Evolutionary conservation across 345 rosid species (phyloP).

Genomic region (Leavenworthia alabamica): DNA sequence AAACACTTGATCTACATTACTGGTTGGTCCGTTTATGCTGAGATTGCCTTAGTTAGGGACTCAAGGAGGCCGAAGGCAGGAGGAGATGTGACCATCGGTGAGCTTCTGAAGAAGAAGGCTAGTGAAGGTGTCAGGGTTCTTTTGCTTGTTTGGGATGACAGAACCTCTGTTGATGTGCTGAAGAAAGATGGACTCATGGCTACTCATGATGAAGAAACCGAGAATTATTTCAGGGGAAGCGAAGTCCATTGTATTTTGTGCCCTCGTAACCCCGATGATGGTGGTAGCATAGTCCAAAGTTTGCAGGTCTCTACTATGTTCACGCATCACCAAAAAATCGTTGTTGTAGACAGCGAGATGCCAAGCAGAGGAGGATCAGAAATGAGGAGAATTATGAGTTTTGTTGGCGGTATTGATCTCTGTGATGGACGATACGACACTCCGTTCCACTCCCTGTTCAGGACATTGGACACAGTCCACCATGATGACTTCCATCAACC

Average conservation of each 20-base stretch:
- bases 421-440: slow-evolving; percentile 97
- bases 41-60: slow-evolving; percentile 77
- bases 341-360: slow-evolving; percentile 76
- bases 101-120: slow-evolving; percentile 86
- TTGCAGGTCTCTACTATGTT: slow-evolving; percentile 84
- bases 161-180: slow-evolving; percentile 86
- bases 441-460: slow-evolving; percentile 90
- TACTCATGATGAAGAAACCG: slow-evolving; percentile 95
- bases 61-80: slow-evolving; percentile 96
- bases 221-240: slow-evolving; percentile 48
- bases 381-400: slow-evolving; percentile 84
- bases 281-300: slow-evolving; percentile 86
- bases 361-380: slow-evolving; percentile 57
- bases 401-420: slow-evolving; percentile 93
- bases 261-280: slow-evolving; percentile 95
- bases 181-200: slow-evolving; percentile 96
- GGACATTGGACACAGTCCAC: slow-evolving; percentile 92
- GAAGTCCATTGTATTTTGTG: slow-evolving; percentile 86
- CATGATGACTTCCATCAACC: slow-evolving; percentile 99
- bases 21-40: slow-evolving; percentile 97
- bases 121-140: slow-evolving; percentile 93
- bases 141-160: slow-evolving; percentile 96
- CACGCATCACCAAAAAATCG: slow-evolving; percentile 96
- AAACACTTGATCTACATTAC: slow-evolving; percentile 88
- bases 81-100: slow-evolving; percentile 73